Evolutionary conservation across 148 eudicot genomes (phyloP).

Genomic region (Chenopodium suecicum): DNA sequence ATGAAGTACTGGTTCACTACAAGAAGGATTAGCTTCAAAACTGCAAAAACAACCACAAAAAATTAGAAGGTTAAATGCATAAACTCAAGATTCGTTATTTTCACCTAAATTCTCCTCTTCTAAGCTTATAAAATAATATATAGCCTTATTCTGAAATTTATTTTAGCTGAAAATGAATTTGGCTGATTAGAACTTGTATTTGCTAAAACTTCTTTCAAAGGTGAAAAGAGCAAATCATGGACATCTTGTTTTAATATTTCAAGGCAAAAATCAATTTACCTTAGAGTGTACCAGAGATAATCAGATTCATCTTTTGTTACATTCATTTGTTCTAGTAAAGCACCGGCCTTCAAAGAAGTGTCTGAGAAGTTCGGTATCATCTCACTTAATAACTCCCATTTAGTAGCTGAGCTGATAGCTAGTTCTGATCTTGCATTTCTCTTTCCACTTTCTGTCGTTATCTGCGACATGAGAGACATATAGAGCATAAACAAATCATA

Average conservation of each 20-base stretch:
- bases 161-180: background rate
- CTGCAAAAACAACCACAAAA: constrained; percentile 23
- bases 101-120: background rate
- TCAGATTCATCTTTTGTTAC: constrained; percentile 51
- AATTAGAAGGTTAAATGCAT: background rate
- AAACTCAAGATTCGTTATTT: background rate
- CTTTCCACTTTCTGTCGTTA: constrained; percentile 32
- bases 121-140: no score
- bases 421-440: constrained; percentile 27
- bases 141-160: no score
- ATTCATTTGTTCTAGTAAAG: constrained; percentile 48
- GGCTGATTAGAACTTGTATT: background rate
- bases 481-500: constrained; percentile 5
- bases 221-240: background rate
- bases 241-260: no score
- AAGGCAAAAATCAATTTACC: constrained; percentile 33
- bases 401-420: constrained; percentile 29
- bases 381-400: constrained; percentile 44
- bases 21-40: constrained; percentile 31
- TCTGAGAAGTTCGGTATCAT: constrained; percentile 29
- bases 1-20: constrained; percentile 34
- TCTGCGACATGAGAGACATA: constrained; percentile 15
- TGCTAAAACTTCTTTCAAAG: background rate
- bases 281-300: constrained; percentile 50
- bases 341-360: constrained; percentile 32